Evolutionary conservation across 495 filamentous ascomycete species (phyloP).

Genomic region (Pseudoneurospora amorphoporcata): DNA sequence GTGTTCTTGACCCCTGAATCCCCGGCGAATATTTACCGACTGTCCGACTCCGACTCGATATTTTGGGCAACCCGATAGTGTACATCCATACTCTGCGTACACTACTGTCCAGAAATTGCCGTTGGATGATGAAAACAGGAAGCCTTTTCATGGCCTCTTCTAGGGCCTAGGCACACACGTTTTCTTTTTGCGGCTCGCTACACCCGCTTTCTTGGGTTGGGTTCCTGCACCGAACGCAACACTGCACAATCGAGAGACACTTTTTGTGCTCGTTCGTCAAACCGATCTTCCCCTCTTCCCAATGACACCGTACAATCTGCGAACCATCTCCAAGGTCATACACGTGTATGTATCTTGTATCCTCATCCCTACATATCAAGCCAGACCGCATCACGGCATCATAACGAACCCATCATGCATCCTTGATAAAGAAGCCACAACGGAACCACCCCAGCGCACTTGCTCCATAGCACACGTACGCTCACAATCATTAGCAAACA

Average conservation of each 20-base stretch:
- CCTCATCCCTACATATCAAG: not conserved
- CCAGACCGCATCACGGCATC: not conserved
- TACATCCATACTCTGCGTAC: not conserved
- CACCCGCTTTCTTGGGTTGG: not conserved
- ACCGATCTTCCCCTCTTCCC: not conserved
- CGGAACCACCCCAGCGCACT: not conserved
- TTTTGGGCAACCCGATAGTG: not conserved
- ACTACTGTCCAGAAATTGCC: not conserved
- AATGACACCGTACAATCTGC: not conserved
- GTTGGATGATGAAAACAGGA: not conserved
- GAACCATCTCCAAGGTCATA: not conserved
- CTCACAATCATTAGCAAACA: not conserved
- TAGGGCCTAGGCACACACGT: not conserved
- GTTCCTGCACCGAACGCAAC: not conserved
- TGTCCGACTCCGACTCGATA: not conserved
- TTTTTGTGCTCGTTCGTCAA: not conserved
- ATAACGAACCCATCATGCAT: not conserved
- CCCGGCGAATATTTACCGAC: not conserved
- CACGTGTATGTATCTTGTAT: not conserved
- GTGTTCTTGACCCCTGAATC: not conserved
- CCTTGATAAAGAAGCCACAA: not conserved
- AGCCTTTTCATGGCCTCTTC: not conserved
- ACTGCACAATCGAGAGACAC: not conserved
- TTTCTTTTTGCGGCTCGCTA: not conserved
- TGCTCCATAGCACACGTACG: not conserved